Evolutionary conservation across 352 stramenopile genomes (phyloP).

Genomic region (Saprolegnia parasitica): DNA sequence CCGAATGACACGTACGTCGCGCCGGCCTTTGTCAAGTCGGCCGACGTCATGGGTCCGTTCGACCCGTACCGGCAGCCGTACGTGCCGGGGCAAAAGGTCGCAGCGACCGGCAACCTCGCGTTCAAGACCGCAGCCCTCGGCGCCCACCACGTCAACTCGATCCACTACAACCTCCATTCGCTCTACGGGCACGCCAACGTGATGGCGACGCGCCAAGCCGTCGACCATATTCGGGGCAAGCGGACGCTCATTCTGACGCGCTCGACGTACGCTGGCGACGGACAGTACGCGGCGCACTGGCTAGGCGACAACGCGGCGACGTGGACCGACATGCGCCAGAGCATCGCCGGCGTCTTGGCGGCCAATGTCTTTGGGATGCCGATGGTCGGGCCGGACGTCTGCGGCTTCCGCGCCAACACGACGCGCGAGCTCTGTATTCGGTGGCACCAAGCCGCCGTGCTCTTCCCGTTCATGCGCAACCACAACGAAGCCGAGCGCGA

Average conservation of each 20-base stretch:
- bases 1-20: conserved; percentile 30
- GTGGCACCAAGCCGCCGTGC: conserved; percentile 40
- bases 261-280: conserved; percentile 62
- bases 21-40: conserved; percentile 51
- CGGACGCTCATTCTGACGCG: conserved; percentile 65
- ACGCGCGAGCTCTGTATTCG: conserved; percentile 66
- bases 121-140: conserved; percentile 13
- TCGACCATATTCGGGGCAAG: conserved; percentile 52
- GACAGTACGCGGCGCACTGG: conserved; percentile 63
- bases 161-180: conserved; percentile 78
- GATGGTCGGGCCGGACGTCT: conserved; percentile 80
- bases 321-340: conserved; percentile 79
- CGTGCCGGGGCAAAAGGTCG: conserved; percentile 25
- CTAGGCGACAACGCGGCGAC: conserved; percentile 72
- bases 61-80: conserved; percentile 79
- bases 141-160: conserved; percentile 17
- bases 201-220: conserved; percentile 50
- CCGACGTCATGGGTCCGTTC: conserved; percentile 67
- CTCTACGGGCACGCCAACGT: conserved; percentile 74
- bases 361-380: conserved; percentile 75
- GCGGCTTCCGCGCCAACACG: conserved; percentile 53
- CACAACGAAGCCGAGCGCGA: conserved; percentile 61
- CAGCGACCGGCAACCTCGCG: conserved; percentile 13
- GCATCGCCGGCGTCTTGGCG: conserved; percentile 60
- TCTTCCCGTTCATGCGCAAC: conserved; percentile 78